Conservation (phyloP, 768 basidiomycete species). For the Ramaria rubella region DNA sequence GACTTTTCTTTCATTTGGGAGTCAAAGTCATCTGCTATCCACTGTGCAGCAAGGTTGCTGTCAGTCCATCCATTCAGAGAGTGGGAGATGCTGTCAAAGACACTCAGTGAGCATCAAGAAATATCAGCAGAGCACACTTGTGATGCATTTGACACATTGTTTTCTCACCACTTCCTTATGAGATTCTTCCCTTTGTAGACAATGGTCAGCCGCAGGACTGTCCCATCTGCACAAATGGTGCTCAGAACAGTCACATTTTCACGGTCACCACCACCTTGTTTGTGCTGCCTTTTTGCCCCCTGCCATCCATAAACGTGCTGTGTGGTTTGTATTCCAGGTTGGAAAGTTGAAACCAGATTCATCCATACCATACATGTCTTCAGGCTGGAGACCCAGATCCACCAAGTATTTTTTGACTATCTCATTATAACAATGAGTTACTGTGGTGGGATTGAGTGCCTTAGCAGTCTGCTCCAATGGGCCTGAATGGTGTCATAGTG, state of each 20-base stretch:
- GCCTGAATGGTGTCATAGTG: background rate
- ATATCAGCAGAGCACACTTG: conserved; percentile 19
- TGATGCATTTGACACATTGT: conserved; percentile 37
- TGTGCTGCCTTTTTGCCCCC: conserved; percentile 25
- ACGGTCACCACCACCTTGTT: conserved; percentile 26
- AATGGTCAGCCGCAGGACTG: conserved; percentile 28
- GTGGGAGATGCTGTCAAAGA: conserved; percentile 24
- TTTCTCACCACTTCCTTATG: conserved; percentile 31
- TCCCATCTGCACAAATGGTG: conserved; percentile 39
- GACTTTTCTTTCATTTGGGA: conserved; percentile 32
- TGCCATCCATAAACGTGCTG: background rate
- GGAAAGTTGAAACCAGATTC: conserved; percentile 9
- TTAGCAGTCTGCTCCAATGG: conserved; percentile 1
- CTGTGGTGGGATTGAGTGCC: background rate
- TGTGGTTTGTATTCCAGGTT: background rate
- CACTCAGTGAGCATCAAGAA: background rate
- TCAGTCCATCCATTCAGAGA: conserved; percentile 34
- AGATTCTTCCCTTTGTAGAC: conserved; percentile 36
- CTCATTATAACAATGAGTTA: background rate
- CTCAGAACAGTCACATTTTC: conserved; percentile 38
- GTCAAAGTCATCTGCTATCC: conserved; percentile 35
- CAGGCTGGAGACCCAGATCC: background rate
- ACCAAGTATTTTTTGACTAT: background rate
- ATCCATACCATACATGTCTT: conserved; percentile 9
- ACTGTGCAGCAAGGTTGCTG: conserved; percentile 30